phyloP scores from a whole-genome alignment of 140 eudicot species.

The Oenanthe javanica region DNA sequence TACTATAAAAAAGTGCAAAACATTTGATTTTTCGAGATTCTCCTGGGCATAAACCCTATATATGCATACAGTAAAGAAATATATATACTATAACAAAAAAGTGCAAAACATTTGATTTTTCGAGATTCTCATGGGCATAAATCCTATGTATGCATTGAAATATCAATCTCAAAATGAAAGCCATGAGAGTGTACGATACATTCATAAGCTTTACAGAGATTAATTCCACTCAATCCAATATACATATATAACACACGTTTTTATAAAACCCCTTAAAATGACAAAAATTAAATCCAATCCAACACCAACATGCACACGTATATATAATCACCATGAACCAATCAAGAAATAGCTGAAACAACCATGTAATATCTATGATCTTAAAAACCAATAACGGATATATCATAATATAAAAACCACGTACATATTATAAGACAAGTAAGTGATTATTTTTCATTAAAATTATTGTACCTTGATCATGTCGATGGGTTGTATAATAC shows the following conservation, averaged over 20 bases:
- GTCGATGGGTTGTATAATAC: conserved; percentile 87
- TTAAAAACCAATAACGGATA: not conserved
- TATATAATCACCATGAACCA: not conserved
- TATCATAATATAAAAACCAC: not conserved
- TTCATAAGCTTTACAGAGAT: too few species aligned
- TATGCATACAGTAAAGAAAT: too few species aligned
- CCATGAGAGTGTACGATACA: too few species aligned
- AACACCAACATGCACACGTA: not conserved
- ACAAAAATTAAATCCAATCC: not conserved
- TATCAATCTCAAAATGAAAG: not conserved
- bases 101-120: not conserved
- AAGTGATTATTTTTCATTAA: not conserved
- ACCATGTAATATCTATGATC: not conserved
- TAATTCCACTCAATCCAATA: too few species aligned
- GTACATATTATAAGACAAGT: not conserved
- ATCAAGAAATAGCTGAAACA: not conserved
- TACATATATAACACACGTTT: not conserved
- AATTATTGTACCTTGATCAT: conserved; percentile 66
- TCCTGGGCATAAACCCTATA: too few species aligned
- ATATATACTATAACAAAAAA: too few species aligned
- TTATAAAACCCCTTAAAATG: not conserved
- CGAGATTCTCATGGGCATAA: not conserved
- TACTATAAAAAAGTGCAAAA: too few species aligned
- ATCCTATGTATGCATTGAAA: not conserved
- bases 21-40: too few species aligned